Evolutionary conservation across 192 early-diverging fungal genomes (phyloP).

Genomic region (Rhizophagus prolifer): DNA sequence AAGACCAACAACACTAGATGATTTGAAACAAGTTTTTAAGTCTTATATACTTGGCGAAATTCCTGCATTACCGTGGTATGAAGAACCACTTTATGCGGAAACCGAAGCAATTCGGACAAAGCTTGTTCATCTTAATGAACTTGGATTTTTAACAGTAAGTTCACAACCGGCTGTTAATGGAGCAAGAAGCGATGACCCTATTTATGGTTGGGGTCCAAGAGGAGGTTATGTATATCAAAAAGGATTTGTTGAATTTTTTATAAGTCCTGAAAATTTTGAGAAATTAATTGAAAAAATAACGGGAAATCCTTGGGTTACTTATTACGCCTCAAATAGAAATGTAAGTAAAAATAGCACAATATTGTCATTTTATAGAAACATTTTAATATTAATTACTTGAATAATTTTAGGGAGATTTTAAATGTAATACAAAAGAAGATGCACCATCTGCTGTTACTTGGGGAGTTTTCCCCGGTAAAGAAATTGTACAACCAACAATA

Average conservation of each 20-base stretch:
- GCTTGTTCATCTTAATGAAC: conserved; percentile 70
- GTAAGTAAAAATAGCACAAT: conserved; percentile 32
- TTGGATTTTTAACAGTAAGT: conserved; percentile 90
- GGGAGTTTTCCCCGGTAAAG: conserved; percentile 97
- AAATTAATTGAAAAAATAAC: conserved; percentile 68
- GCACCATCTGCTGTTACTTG: conserved; percentile 96
- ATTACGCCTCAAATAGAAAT: conserved; percentile 81
- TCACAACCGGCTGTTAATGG: conserved; percentile 97
- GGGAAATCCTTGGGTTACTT: conserved; percentile 72
- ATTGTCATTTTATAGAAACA: neutral
- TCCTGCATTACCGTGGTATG: conserved; percentile 88
- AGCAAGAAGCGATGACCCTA: conserved; percentile 62
- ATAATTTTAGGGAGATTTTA: conserved; percentile 69
- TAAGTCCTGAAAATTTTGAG: conserved; percentile 64
- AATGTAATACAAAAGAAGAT: conserved; percentile 83
- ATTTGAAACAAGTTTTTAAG: conserved; percentile 78
- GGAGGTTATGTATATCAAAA: conserved; percentile 97
- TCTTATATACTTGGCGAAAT: conserved; percentile 81
- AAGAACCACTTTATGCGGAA: conserved; percentile 69
- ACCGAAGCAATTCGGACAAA: conserved; percentile 68
- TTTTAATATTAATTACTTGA: neutral
- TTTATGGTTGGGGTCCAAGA: conserved; percentile 95
- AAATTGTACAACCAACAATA: conserved; percentile 95
- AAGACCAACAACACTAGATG: conserved; percentile 60
- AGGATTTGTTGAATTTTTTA: conserved; percentile 97